Conservation (phyloP, 139 green algal genomes). For the Pedinophyceae sp. region DNA sequence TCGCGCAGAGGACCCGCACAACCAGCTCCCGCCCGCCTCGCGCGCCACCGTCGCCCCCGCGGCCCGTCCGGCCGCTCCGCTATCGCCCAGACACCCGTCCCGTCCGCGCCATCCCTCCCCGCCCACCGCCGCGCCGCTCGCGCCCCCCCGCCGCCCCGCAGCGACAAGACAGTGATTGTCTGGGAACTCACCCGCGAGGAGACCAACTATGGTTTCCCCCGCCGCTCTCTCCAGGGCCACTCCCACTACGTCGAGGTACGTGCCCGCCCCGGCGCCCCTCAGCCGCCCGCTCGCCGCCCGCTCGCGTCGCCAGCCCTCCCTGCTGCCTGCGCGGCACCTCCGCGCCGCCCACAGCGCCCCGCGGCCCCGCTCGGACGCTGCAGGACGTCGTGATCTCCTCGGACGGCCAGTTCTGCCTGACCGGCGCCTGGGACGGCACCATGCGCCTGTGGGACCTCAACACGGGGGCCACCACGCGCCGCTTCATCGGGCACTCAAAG, state of each 20-base stretch:
- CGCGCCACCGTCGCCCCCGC: background rate
- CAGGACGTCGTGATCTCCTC: conserved; percentile 94
- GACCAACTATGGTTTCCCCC: conserved; percentile 41
- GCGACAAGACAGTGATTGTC: conserved; percentile 93
- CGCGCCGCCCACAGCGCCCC: too few species aligned
- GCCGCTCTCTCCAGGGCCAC: conserved; percentile 18
- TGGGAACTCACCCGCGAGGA: conserved; percentile 79
- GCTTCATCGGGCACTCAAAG: conserved; percentile 97
- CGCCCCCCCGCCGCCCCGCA: too few species aligned
- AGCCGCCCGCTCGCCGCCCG: conserved; percentile 1
- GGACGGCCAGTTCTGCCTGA: conserved; percentile 94
- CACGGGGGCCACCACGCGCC: conserved; percentile 87
- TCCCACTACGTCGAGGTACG: conserved; percentile 7
- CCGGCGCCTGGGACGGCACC: conserved; percentile 94
- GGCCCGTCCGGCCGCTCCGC: background rate
- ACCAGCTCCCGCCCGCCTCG: background rate
- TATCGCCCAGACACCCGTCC: background rate
- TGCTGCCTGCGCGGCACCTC: conserved; percentile 70
- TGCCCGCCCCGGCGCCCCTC: too few species aligned
- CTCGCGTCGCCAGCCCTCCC: conserved; percentile 40
- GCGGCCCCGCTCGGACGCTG: conserved; percentile 92
- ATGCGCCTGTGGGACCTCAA: conserved; percentile 98
- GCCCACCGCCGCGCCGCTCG: too few species aligned
- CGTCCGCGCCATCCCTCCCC: background rate
- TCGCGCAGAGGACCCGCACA: background rate